These are phyloP conservation scores for Xylaria sp. DNA, from an alignment of 2,329 filamentous ascomycete species.

Conservation along the genomic window DNA sequence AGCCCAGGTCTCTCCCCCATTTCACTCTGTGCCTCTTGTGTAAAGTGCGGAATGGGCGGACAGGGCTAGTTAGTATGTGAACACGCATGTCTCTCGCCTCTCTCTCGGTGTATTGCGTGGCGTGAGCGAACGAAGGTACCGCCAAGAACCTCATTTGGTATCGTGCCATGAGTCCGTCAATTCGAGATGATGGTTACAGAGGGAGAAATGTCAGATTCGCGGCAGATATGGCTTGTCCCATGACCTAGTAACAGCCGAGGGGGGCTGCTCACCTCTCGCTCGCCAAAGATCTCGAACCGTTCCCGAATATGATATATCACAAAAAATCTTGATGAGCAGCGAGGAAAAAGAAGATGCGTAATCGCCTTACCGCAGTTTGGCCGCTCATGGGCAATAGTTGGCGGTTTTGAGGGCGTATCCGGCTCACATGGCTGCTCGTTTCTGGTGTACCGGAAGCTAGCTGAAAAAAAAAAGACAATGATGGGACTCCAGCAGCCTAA, in stretches of 20 bases:
- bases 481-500: conserved; percentile 18
- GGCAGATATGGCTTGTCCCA: conserved; percentile 25
- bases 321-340: background rate
- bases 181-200: background rate
- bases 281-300: conserved; percentile 6
- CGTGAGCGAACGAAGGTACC: background rate
- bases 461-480: conserved; percentile 4
- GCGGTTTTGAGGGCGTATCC: background rate
- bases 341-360: background rate
- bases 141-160: conserved; percentile 8
- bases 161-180: conserved; percentile 6
- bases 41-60: conserved; percentile 20
- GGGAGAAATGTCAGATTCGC: conserved; percentile 5
- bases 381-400: conserved; percentile 16
- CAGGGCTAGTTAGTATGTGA: conserved; percentile 25
- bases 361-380: conserved; percentile 6
- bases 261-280: background rate
- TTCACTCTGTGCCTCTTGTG: conserved; percentile 22
- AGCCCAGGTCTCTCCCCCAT: conserved; percentile 28
- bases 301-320: conserved; percentile 26
- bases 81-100: conserved; percentile 16
- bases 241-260: conserved; percentile 11
- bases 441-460: background rate
- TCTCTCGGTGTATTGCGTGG: conserved; percentile 27
- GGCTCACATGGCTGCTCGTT: background rate